Conservation (phyloP, 139 green algal species). For the Closterium sp. region DNA sequence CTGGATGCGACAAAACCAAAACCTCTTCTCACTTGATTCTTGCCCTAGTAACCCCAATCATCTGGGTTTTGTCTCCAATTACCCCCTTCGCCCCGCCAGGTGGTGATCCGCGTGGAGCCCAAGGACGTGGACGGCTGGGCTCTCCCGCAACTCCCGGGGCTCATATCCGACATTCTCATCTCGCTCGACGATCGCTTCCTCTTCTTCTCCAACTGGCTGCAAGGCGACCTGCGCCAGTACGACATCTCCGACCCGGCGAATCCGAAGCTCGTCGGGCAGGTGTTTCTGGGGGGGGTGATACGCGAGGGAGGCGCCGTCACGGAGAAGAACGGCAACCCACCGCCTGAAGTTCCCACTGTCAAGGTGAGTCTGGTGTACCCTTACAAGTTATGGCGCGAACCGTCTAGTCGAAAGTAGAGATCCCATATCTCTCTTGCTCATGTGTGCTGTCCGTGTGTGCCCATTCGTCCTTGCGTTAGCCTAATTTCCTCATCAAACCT, state of each 20-base stretch:
- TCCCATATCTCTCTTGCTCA: too few species aligned
- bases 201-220: slow-evolving; percentile 76
- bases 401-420: too few species aligned
- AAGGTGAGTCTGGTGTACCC: neutral
- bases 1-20: too few species aligned
- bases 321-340: slow-evolving; percentile 33
- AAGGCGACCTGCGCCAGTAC: slow-evolving; percentile 62
- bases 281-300: slow-evolving; percentile 74
- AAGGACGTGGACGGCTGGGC: slow-evolving; percentile 74
- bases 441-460: too few species aligned
- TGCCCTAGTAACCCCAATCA: too few species aligned
- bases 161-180: slow-evolving; percentile 87
- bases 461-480: neutral
- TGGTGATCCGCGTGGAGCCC: neutral
- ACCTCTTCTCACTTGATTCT: too few species aligned
- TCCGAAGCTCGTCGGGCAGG: slow-evolving; percentile 62
- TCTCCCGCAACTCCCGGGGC: slow-evolving; percentile 74
- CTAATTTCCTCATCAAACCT: neutral
- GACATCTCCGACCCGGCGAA: slow-evolving; percentile 75
- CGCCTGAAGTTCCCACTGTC: neutral
- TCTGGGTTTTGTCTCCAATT: neutral
- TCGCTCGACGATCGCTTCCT: slow-evolving; percentile 76
- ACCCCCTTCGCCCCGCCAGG: neutral
- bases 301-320: slow-evolving; percentile 62
- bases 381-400: too few species aligned